phyloP scores from a whole-genome alignment of 352 stramenopile genomes.

The Aphanomyces euteiches region DNA sequence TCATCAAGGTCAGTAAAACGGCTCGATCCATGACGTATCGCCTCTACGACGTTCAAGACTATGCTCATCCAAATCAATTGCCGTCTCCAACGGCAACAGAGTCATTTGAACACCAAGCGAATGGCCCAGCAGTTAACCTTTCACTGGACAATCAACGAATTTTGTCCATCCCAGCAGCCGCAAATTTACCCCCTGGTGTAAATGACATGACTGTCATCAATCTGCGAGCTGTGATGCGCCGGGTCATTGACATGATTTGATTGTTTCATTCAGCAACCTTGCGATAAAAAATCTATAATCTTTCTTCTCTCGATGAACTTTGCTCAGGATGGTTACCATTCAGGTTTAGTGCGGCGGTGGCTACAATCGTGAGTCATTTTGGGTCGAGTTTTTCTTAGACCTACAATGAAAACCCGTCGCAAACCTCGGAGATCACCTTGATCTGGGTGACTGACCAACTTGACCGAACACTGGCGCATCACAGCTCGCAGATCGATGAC shows the following conservation, averaged over 20 bases:
- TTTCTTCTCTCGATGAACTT: too few relatives aligned
- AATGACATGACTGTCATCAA: conserved; percentile 2
- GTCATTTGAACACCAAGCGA: conserved; percentile 11
- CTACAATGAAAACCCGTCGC: too few relatives aligned
- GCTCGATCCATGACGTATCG: conserved; percentile 1
- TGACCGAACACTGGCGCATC: conserved; percentile 12
- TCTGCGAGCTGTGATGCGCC: conserved; percentile 16
- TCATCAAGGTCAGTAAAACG: conserved; percentile 7
- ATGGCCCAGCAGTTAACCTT: conserved; percentile 2
- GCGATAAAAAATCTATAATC: neutral
- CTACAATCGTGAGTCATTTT: too few relatives aligned
- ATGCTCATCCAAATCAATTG: conserved; percentile 11
- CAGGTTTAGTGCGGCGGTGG: too few relatives aligned
- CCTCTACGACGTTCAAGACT: conserved; percentile 11
- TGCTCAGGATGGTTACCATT: too few relatives aligned
- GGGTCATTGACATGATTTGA: conserved; percentile 7
- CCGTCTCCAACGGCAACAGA: neutral
- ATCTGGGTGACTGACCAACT: too few relatives aligned
- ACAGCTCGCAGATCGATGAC: conserved; percentile 20
- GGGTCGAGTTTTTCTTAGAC: too few relatives aligned
- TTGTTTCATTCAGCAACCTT: conserved; percentile 3
- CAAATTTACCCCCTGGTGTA: neutral
- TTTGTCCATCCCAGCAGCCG: conserved; percentile 8
- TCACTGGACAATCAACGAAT: conserved; percentile 10
- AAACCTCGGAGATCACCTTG: too few relatives aligned